Conservation (phyloP, 495 filamentous ascomycete genomes). For the Clohesyomyces aquaticus region DNA sequence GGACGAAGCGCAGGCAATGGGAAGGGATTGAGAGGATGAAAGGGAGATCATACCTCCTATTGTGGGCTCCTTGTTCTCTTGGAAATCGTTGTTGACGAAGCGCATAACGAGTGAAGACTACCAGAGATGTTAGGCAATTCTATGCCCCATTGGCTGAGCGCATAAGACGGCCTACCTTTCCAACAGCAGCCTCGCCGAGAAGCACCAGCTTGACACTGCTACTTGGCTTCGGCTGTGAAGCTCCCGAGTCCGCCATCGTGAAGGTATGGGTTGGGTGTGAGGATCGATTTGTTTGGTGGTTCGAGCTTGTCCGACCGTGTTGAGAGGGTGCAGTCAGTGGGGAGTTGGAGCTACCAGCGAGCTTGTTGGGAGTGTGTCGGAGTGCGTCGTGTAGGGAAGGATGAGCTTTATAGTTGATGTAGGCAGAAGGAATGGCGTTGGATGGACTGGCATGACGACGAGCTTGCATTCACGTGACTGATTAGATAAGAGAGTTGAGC, state of each 20-base stretch:
- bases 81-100: constrained; percentile 99
- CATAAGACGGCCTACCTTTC: constrained; percentile 70
- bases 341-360: too few species aligned
- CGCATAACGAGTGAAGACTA: constrained; percentile 96
- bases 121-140: constrained; percentile 36
- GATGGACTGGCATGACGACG: too few species aligned
- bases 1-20: too few species aligned
- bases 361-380: too few species aligned
- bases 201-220: constrained; percentile 99
- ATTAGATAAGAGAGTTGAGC: too few species aligned
- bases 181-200: constrained; percentile 94
- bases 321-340: too few species aligned
- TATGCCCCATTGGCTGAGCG: not conserved
- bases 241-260: constrained; percentile 47
- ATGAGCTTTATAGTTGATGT: too few species aligned
- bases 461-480: too few species aligned
- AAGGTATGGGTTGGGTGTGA: not conserved
- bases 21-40: too few species aligned
- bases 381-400: too few species aligned
- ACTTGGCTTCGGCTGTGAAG: constrained; percentile 83
- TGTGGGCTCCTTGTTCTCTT: constrained; percentile 99
- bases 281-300: not conserved
- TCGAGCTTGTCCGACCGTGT: too few species aligned
- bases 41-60: constrained; percentile 75
- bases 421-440: too few species aligned